Conservation (phyloP, 2,329 filamentous ascomycete species). For the Diaporthe ilicicola region DNA sequence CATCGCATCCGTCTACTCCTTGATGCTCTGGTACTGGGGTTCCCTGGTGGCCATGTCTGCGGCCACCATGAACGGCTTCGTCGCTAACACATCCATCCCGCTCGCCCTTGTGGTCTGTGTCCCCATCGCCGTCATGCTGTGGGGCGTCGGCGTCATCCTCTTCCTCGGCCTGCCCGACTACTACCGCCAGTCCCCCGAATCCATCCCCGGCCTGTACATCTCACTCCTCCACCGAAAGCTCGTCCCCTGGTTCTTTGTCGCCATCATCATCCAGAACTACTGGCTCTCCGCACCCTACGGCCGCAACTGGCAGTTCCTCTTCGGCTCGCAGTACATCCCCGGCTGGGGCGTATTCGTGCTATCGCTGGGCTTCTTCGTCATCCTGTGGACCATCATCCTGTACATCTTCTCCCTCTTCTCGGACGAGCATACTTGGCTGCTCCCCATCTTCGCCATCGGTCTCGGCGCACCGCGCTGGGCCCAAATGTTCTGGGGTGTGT, state of each 20-base stretch:
- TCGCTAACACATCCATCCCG: constrained; percentile 44
- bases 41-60: constrained; percentile 58
- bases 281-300: constrained; percentile 73
- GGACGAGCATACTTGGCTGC: constrained; percentile 71
- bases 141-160: constrained; percentile 62
- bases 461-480: constrained; percentile 72
- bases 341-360: constrained; percentile 66
- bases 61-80: constrained; percentile 49
- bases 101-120: constrained; percentile 57
- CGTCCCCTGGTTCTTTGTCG: constrained; percentile 73
- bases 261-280: constrained; percentile 72
- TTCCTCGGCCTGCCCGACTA: constrained; percentile 72
- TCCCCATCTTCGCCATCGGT: constrained; percentile 73
- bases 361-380: constrained; percentile 61
- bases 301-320: constrained; percentile 73
- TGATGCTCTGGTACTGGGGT: constrained; percentile 74
- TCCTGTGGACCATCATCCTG: constrained; percentile 64
- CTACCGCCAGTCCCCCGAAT: constrained; percentile 71
- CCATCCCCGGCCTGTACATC: constrained; percentile 71
- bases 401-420: constrained; percentile 62
- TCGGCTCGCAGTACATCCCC: constrained; percentile 63
- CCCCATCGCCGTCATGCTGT: constrained; percentile 66
- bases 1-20: constrained; percentile 72
- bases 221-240: constrained; percentile 70
- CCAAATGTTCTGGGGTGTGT: constrained; percentile 73